phyloP scores from a whole-genome alignment of 129 eudicot species.

The Saposhnikovia divaricata region DNA sequence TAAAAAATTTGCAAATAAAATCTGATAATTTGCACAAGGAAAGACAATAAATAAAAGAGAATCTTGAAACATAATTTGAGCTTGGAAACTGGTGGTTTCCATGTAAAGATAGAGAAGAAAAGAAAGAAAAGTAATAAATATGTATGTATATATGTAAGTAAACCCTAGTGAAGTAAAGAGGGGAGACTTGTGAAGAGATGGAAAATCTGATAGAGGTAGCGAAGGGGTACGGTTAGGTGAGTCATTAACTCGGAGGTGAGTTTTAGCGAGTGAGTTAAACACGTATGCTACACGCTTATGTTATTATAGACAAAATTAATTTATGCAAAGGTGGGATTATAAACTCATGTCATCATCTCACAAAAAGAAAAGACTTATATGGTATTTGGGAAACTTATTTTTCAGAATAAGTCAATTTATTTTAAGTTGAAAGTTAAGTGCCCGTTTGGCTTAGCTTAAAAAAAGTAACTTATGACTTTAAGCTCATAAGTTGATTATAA shows the following conservation, averaged over 20 bases:
- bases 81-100: not conserved
- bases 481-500: too few relatives aligned
- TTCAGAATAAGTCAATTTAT: too few relatives aligned
- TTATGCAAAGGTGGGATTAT: not conserved
- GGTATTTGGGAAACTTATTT: too few relatives aligned
- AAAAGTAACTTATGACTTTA: too few relatives aligned
- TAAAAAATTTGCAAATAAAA: not conserved
- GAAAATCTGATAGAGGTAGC: not conserved
- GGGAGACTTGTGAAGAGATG: not conserved
- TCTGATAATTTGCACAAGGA: not conserved
- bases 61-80: not conserved
- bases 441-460: too few relatives aligned
- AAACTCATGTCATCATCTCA: too few relatives aligned
- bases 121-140: not conserved
- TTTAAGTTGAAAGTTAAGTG: too few relatives aligned
- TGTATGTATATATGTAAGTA: not conserved
- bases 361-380: too few relatives aligned
- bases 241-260: slow-evolving; percentile 9
- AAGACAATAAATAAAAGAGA: not conserved
- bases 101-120: not conserved
- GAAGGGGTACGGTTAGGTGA: slow-evolving; percentile 9
- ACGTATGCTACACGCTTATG: not conserved
- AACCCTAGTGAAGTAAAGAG: slow-evolving; percentile 1
- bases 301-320: not conserved
- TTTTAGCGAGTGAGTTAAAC: not conserved